Evolutionary conservation across 2,329 filamentous ascomycete species (phyloP), one percentile per base, ranked within the genome.

Genomic region (Venturia asperata): DNA sequence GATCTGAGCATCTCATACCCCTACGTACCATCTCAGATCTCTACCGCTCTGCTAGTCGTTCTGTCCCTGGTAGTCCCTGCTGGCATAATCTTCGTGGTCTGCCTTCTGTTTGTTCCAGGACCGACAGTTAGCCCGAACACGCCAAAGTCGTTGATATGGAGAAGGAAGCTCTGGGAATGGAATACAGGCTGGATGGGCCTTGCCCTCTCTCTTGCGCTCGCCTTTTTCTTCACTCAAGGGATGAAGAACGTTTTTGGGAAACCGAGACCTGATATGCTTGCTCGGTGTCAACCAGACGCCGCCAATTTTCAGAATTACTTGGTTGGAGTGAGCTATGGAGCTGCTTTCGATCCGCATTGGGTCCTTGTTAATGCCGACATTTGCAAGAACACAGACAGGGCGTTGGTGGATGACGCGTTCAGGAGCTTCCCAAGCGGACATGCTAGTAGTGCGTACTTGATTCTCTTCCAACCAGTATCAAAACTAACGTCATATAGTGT

Each of bases 121-220:
- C 82, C 84, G 6, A 87, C 86, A 1, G 86, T 88, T 0, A 82
- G 84, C 19, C 80, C 80, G 52, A 81, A 82, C 24, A 87, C 87
- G 0, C 85, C 89, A 1, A 82, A 82, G 68, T 75, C 82, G 4
- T 77, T 90, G 64, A 80, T 92, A 56, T 92, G 90, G 87, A 85
- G 84, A 73, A 84, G 90, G 69, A 96, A 94, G 77, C 75, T 96
- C 1, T 97, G 93, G 92, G 92, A 97, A 75, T 86, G 90, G 74
- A 91, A 97, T 73, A 86, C 86, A 1, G 92, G 90, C 66, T 91
- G 88, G 85, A 85, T 96, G 71, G 92, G 92, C 0, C 81, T 96
- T 2, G 90, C 82, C 0, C 80, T 96, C 21, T 85, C 89, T 2
- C 79, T 91, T 11, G 85, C 87, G 2, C 81, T 85, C 1, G 83